Conservation (phyloP, 2,329 filamentous ascomycete genomes). For the Aspergillus aculeatinus region DNA sequence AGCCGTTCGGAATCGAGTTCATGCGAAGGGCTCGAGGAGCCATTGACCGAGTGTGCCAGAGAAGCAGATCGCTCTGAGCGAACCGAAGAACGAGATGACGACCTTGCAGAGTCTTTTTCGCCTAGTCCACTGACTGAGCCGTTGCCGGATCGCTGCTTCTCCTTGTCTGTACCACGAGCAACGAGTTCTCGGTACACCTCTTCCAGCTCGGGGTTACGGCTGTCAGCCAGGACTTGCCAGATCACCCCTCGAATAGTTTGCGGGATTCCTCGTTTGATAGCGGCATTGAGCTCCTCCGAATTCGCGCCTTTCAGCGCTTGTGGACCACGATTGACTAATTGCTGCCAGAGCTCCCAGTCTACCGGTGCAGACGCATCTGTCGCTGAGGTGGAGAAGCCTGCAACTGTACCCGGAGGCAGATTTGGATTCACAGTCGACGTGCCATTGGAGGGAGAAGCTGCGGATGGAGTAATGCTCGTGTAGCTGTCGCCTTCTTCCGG, state of each 20-base stretch:
- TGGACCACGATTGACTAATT: slow-evolving; percentile 90
- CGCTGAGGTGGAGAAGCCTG: slow-evolving; percentile 72
- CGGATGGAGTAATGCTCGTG: slow-evolving; percentile 27
- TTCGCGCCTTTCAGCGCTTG: slow-evolving; percentile 84
- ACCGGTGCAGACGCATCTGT: slow-evolving; percentile 67
- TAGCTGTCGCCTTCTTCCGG: slow-evolving; percentile 48
- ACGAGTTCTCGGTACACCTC: slow-evolving; percentile 79
- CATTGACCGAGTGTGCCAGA: slow-evolving; percentile 56
- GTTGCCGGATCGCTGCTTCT: slow-evolving; percentile 58
- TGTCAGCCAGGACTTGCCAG: slow-evolving; percentile 95
- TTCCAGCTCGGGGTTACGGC: slow-evolving; percentile 89
- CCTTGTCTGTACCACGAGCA: slow-evolving; percentile 76
- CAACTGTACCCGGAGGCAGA: slow-evolving; percentile 80
- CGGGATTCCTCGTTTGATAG: slow-evolving; percentile 91
- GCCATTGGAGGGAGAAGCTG: slow-evolving; percentile 47
- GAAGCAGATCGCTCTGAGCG: slow-evolving; percentile 73
- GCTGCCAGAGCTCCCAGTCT: slow-evolving; percentile 99
- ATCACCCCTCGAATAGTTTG: slow-evolving; percentile 96
- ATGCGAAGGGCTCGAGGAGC: slow-evolving; percentile 56
- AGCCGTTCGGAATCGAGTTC: slow-evolving; percentile 65
- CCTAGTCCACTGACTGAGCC: slow-evolving; percentile 55
- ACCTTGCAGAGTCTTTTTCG: slow-evolving; percentile 62
- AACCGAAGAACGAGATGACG: slow-evolving; percentile 81
- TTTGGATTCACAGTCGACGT: slow-evolving; percentile 66
- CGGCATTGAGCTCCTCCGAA: slow-evolving; percentile 81